phyloP scores from a whole-genome alignment of 2,329 filamentous ascomycete species.

The Venturia oleaginea region DNA sequence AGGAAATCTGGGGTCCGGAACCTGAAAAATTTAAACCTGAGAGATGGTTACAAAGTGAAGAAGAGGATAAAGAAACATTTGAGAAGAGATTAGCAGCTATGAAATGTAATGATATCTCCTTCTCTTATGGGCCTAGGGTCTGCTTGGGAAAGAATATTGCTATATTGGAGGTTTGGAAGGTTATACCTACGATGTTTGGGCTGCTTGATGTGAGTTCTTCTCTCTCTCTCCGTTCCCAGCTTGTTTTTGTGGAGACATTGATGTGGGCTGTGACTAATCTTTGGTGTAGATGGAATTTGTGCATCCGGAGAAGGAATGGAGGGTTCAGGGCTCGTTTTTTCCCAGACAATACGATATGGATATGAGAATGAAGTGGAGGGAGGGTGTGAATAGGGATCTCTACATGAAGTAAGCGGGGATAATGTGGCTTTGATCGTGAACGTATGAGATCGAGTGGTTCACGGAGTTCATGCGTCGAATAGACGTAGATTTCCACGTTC shows the following conservation, averaged over 20 bases:
- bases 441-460: too few species aligned
- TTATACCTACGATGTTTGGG: conserved; percentile 1
- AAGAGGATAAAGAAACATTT: neutral
- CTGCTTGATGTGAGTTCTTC: conserved; percentile 10
- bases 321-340: conserved; percentile 1
- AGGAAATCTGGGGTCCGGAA: conserved; percentile 23
- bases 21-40: conserved; percentile 23
- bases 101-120: conserved; percentile 22
- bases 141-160: conserved; percentile 44
- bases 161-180: conserved; percentile 45
- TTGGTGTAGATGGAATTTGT: conserved; percentile 4
- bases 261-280: neutral
- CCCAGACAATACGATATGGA: conserved; percentile 4
- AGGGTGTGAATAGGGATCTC: neutral
- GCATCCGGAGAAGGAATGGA: conserved; percentile 2
- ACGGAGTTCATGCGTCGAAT: too few species aligned
- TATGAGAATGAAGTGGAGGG: conserved; percentile 9
- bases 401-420: neutral
- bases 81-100: conserved; percentile 1
- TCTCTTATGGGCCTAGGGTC: conserved; percentile 41
- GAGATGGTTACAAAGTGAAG: conserved; percentile 25
- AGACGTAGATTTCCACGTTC: too few species aligned
- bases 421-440: neutral
- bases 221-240: too few species aligned
- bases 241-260: neutral